Evolutionary conservation across 2,329 filamentous ascomycete species (phyloP).

Genomic region (Decorospora gaudefroyi): DNA sequence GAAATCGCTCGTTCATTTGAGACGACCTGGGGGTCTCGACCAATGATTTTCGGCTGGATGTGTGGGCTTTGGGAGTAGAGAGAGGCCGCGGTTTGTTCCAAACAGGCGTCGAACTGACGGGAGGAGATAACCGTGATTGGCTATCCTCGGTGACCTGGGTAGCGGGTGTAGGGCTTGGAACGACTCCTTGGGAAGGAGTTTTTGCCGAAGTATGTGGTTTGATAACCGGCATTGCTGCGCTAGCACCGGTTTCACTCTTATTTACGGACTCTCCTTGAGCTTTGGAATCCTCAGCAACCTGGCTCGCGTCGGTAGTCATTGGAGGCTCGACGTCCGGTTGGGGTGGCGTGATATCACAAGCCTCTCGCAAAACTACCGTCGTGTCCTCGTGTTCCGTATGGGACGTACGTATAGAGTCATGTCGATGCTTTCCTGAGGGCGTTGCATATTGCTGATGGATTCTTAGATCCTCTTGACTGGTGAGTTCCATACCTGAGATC

Average conservation of each 20-base stretch:
- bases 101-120: background rate
- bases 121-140: background rate
- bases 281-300: background rate
- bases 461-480: constrained; percentile 33
- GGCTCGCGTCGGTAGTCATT: background rate
- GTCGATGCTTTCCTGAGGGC: constrained; percentile 16
- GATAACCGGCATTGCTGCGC: too few species aligned
- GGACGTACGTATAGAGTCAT: constrained; percentile 22
- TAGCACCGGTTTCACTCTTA: too few species aligned
- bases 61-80: constrained; percentile 10
- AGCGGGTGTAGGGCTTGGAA: too few species aligned
- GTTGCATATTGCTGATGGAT: constrained; percentile 33
- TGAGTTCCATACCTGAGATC: constrained; percentile 45
- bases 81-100: background rate
- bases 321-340: background rate
- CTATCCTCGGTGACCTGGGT: background rate
- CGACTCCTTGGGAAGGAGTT: too few species aligned
- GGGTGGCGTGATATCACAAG: constrained; percentile 15
- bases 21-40: constrained; percentile 34
- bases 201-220: too few species aligned
- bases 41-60: constrained; percentile 13
- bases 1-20: constrained; percentile 54
- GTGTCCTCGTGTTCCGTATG: constrained; percentile 38
- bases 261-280: too few species aligned
- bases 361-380: constrained; percentile 21